phyloP scores from a whole-genome alignment of 2,329 filamentous ascomycete species.

The Xylariales sp. region DNA sequence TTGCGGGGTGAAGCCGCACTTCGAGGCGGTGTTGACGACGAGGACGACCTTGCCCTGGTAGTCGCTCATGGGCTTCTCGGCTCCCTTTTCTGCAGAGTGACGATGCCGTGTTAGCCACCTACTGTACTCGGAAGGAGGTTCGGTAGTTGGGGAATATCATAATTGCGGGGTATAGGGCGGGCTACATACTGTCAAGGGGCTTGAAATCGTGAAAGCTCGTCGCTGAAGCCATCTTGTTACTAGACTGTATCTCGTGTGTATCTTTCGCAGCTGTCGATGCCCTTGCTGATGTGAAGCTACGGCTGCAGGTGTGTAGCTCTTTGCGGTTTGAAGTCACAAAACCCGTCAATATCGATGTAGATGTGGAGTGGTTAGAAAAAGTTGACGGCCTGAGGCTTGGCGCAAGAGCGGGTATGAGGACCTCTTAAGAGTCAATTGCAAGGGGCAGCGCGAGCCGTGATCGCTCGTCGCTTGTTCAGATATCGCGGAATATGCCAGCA shows the following conservation, averaged over 20 bases:
- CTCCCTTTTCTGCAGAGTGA: conserved; percentile 59
- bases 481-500: not conserved
- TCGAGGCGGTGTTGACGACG: conserved; percentile 95
- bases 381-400: not conserved
- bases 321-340: conserved; percentile 2
- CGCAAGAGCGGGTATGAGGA: not conserved
- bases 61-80: conserved; percentile 62
- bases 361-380: conserved; percentile 3
- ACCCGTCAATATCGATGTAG: not conserved
- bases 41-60: conserved; percentile 92
- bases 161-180: conserved; percentile 4
- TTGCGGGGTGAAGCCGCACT: conserved; percentile 98
- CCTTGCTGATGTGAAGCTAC: conserved; percentile 4
- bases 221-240: conserved; percentile 58
- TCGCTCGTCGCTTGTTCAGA: not conserved
- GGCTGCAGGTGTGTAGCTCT: not conserved
- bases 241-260: conserved; percentile 11
- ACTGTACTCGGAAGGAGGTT: conserved; percentile 7
- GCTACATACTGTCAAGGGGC: conserved; percentile 68
- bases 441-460: not conserved
- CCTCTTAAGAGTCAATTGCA: conserved; percentile 1
- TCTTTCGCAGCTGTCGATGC: conserved; percentile 7
- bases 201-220: conserved; percentile 80
- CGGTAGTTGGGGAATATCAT: conserved; percentile 3
- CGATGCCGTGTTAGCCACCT: conserved; percentile 13